Base-by-base conservation (phyloP, 345 rosid genomes). In the Camelina sativa region DNA sequence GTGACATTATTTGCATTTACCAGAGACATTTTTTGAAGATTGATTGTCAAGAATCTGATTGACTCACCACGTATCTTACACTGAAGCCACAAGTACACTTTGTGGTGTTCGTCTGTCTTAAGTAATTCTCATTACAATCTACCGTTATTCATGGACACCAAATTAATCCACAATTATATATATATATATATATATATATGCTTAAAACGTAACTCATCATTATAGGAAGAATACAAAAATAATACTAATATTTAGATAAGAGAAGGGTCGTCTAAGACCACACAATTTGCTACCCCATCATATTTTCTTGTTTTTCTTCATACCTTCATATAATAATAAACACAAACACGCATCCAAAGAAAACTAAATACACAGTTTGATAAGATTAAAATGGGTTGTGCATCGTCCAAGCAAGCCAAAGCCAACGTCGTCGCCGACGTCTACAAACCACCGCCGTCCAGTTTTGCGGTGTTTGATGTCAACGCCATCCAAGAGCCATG, bases 401-500 rank as follows among this genome's bases (percentile, higher is more conserved):
- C 75, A 38, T 82, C 96, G 54, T 95, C 98, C 15, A 95, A 90
- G 73, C 79, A 84, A 46, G 73, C 74, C 30, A 86, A 85, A 55
- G 74, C 60, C n/a, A 62, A 59, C 72, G 84, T 88, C 52, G 67
- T 85, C 46, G 86, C 82, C 47, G 96, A 89, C 62, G 77, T 87
- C 54, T 92, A 92, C 83, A 85, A 86, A 15, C 98, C 97, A 7
- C 82, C 85, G 1, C 97, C 92, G 0, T 74, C 98, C 1, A 86
- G 96, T 82, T 87, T 95, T 25, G 89, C 94, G 0, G 91, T 89
- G 28, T 91, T 91, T 65, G 86, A 96, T 64, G 79, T 95, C 82
- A 86, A 82, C 85, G 75, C 98, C 64, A 80, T 92, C 41, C 72
- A 91, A 59, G 99, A 92, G 72, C 99, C 99, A 6, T 95, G 98